Evolutionary conservation across 164 flowering plant genomes (phyloP).

Genomic region (Amborella trichopoda): DNA sequence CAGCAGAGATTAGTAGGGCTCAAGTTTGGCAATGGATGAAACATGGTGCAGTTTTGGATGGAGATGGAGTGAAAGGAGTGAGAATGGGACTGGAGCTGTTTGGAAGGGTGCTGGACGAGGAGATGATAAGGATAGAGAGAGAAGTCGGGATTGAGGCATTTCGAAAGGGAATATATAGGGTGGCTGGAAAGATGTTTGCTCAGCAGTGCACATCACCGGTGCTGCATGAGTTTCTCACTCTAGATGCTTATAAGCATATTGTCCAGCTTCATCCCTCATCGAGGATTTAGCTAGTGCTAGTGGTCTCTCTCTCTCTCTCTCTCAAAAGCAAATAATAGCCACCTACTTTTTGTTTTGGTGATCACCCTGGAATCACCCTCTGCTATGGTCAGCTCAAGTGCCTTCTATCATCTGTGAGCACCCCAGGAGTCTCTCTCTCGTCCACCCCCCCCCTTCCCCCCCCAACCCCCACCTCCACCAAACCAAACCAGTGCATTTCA

Average conservation of each 20-base stretch:
- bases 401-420: too few relatives aligned
- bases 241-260: constrained; percentile 64
- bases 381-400: too few relatives aligned
- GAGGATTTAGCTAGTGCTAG: too few relatives aligned
- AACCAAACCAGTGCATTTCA: too few relatives aligned
- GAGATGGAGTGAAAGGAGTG: constrained; percentile 55
- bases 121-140: constrained; percentile 67
- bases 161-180: constrained; percentile 52
- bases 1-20: constrained; percentile 86
- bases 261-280: constrained; percentile 59
- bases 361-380: too few relatives aligned
- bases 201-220: constrained; percentile 52
- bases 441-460: too few relatives aligned
- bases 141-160: constrained; percentile 68
- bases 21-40: constrained; percentile 96
- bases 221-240: constrained; percentile 78
- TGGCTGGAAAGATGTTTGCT: constrained; percentile 63
- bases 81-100: constrained; percentile 50
- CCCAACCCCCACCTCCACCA: too few relatives aligned
- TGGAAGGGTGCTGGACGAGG: constrained; percentile 74
- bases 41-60: constrained; percentile 58
- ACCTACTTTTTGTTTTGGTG: too few relatives aligned
- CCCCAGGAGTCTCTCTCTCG: too few relatives aligned
- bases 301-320: too few relatives aligned
- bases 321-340: too few relatives aligned